Conservation (phyloP, 1,284 basidiomycete species). For the Ganoderma leucocontextum region DNA sequence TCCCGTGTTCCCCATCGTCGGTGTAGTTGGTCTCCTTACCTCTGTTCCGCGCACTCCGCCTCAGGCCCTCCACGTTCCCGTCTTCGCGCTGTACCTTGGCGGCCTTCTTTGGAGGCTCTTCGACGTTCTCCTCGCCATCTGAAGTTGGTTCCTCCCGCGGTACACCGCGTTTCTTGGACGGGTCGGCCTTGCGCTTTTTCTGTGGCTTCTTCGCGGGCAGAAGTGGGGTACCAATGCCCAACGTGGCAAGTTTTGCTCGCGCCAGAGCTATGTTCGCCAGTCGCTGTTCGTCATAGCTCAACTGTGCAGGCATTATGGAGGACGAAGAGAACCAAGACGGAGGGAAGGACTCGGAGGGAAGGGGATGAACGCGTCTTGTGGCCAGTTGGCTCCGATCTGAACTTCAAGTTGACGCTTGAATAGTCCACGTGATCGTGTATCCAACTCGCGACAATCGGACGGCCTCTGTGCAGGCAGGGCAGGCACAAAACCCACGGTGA, state of each 20-base stretch:
- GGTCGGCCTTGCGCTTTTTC: slow-evolving; percentile 50
- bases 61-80: slow-evolving; percentile 41
- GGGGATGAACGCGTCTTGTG: slow-evolving; percentile 3
- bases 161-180: slow-evolving; percentile 45
- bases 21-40: slow-evolving; percentile 67
- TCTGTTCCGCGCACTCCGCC: slow-evolving; percentile 71
- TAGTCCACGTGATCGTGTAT: slow-evolving; percentile 23
- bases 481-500: background rate
- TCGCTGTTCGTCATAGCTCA: slow-evolving; percentile 45
- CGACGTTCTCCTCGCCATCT: slow-evolving; percentile 28
- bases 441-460: background rate
- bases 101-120: slow-evolving; percentile 29
- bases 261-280: slow-evolving; percentile 60
- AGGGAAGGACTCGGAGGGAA: background rate
- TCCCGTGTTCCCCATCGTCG: slow-evolving; percentile 37
- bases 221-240: slow-evolving; percentile 46
- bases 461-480: background rate
- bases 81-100: slow-evolving; percentile 20
- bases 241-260: slow-evolving; percentile 47
- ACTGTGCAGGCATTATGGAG: slow-evolving; percentile 21
- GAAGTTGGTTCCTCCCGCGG: slow-evolving; percentile 38
- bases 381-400: background rate
- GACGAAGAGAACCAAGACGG: background rate
- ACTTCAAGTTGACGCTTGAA: background rate
- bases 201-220: slow-evolving; percentile 42